phyloP scores from a whole-genome alignment of 2,329 filamentous ascomycete genomes.

The Aspergillus sp. region DNA sequence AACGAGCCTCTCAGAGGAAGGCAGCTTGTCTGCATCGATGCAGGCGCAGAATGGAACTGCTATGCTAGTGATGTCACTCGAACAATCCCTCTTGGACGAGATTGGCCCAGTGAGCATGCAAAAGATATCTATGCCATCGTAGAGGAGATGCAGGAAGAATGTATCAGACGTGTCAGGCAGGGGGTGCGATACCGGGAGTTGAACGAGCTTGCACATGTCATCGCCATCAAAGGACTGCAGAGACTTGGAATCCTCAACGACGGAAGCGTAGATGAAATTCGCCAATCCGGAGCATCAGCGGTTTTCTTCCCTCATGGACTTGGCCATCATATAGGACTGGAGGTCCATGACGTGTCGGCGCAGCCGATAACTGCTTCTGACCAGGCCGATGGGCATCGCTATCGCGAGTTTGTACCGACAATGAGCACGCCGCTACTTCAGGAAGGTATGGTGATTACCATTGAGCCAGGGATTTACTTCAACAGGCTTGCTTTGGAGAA shows the following conservation, averaged over 20 bases:
- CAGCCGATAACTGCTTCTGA: slow-evolving; percentile 38
- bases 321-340: slow-evolving; percentile 61
- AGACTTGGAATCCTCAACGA: slow-evolving; percentile 74
- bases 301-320: slow-evolving; percentile 55
- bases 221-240: slow-evolving; percentile 80
- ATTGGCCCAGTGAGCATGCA: slow-evolving; percentile 64
- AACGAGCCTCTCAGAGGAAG: slow-evolving; percentile 71
- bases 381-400: slow-evolving; percentile 23
- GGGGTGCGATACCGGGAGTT: slow-evolving; percentile 81
- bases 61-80: slow-evolving; percentile 79
- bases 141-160: slow-evolving; percentile 81
- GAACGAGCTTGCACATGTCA: slow-evolving; percentile 76
- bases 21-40: slow-evolving; percentile 81
- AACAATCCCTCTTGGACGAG: slow-evolving; percentile 79
- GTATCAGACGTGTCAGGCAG: slow-evolving; percentile 72
- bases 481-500: slow-evolving; percentile 43
- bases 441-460: slow-evolving; percentile 61
- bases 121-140: slow-evolving; percentile 81
- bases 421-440: slow-evolving; percentile 42
- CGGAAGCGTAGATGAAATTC: slow-evolving; percentile 57
- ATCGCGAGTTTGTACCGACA: slow-evolving; percentile 33
- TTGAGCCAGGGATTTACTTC: slow-evolving; percentile 58
- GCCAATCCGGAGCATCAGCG: slow-evolving; percentile 40
- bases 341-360: slow-evolving; percentile 50
- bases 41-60: slow-evolving; percentile 75